Base-by-base conservation (phyloP, 2,329 filamentous ascomycete species). In the Gremmenia infestans region DNA sequence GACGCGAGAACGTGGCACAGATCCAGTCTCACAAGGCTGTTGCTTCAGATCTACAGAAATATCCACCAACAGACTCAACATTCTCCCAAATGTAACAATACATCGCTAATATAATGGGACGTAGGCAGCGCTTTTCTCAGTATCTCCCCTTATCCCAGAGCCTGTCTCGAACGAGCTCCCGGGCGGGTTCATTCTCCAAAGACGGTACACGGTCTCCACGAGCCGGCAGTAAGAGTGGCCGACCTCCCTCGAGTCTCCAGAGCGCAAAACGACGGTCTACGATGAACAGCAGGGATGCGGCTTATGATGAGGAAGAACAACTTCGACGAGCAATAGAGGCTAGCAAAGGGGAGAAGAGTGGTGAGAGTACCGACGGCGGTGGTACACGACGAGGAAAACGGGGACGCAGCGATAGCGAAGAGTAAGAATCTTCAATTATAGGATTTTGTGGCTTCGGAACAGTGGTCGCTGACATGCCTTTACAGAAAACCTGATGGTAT, bases 281-380 rank as follows among this genome's bases (percentile, higher is more conserved):
- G 6, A 97, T 97, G 91, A 96, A 97, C 69, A 99, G 94, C 71
- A 85, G 93, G 60, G 88, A 91, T 71, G 92, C 93, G 43, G 93
- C 91, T 22, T 97, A 97, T 66, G 92, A 97, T 62, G 94, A 99
- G 72, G 92, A 96, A 65, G 91, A 95, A 70, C 86, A 92, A 67
- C 73, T 99, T 40, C 84, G 91, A 53, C 84, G 89, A 63, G 94
- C 93, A 32, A 91, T 99, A 65, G 93, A 97, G 72, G 92, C 95
- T 59, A 99, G 94, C 76, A 97, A 92, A 73, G 87, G 89, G 68
- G 90, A 95, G 56, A 70, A 70, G 52, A 67, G 60, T 56, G 61
- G 61, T 19, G 69, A 70, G 56, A 68, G 65, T 49, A 62, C 60
- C 45, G 84, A 81, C 11, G 77, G 79, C 48, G 78, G 79, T 52